A percentile compares a stretch with the other conserved stretches of the same genome.
phyloP scores from a whole-genome alignment of 441 rosid species.

The Corymbia citriodora region DNA sequence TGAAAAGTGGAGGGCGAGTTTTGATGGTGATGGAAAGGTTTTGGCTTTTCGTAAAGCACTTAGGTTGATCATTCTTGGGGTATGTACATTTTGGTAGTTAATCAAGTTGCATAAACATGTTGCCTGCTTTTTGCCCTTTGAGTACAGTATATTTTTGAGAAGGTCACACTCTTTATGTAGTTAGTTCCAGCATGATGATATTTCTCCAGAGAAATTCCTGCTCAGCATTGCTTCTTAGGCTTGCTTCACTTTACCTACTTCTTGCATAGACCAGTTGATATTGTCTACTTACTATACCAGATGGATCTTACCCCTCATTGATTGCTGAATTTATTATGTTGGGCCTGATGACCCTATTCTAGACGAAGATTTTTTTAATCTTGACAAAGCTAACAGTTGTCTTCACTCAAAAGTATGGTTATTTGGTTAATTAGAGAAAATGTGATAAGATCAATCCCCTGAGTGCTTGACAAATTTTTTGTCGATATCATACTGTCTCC shows the following conservation, averaged over 20 bases:
- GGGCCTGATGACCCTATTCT: background rate
- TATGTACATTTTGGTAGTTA: conserved; percentile 28
- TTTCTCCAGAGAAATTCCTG: background rate
- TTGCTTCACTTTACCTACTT: background rate
- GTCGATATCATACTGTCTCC: background rate
- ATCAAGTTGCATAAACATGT: background rate
- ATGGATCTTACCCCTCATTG: background rate
- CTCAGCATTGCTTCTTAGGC: background rate
- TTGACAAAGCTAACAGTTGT: background rate
- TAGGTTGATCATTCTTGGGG: conserved; percentile 76
- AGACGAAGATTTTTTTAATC: background rate
- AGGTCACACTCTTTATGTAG: background rate
- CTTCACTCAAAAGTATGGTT: background rate
- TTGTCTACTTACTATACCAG: background rate
- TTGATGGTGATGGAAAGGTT: conserved; percentile 81
- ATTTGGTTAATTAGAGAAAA: background rate
- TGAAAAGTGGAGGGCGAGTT: conserved; percentile 76
- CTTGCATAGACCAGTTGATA: background rate
- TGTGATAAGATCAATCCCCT: background rate
- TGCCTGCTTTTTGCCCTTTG: background rate
- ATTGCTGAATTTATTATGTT: background rate
- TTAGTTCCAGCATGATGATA: background rate
- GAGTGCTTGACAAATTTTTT: background rate
- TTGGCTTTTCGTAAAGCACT: conserved; percentile 76
- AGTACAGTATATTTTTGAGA: background rate